Percentiles rank a stretch among this genome's conserved stretches.
These are phyloP conservation scores for Geotrichum klebahnii DNA, from an alignment of 1,139 yeast genomes.

Conservation along the genomic window DNA sequence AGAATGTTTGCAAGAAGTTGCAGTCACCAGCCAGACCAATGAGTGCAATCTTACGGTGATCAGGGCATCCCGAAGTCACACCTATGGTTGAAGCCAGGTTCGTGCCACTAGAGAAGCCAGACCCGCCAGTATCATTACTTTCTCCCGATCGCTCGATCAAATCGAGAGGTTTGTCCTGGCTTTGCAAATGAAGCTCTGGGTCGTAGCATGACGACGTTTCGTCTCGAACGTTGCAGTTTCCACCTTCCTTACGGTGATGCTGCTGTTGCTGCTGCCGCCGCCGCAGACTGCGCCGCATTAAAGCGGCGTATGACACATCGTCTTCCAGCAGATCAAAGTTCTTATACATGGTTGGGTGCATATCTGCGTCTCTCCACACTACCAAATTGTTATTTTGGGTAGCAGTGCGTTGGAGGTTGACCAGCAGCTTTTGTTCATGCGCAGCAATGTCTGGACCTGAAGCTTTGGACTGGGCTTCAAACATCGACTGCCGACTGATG, in stretches of 20 bases:
- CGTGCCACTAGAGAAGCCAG: slow-evolving; percentile 34
- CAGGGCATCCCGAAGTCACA: slow-evolving; percentile 39
- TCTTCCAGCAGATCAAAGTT: slow-evolving; percentile 16
- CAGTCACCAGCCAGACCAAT: slow-evolving; percentile 43
- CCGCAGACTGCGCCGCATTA: slow-evolving; percentile 19
- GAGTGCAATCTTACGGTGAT: slow-evolving; percentile 35
- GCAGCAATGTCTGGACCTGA: slow-evolving; percentile 21
- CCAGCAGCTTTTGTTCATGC: slow-evolving; percentile 25
- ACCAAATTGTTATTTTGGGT: slow-evolving; percentile 26
- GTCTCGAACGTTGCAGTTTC: neutral
- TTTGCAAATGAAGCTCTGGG: neutral
- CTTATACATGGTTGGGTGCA: slow-evolving; percentile 22
- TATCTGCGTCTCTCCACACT: slow-evolving; percentile 38
- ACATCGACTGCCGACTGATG: slow-evolving; percentile 24
- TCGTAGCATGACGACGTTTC: slow-evolving; percentile 1
- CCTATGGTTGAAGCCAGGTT: slow-evolving; percentile 36
- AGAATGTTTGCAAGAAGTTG: slow-evolving; percentile 36
- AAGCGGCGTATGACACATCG: neutral
- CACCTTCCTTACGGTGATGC: slow-evolving; percentile 13
- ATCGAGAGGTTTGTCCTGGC: no score
- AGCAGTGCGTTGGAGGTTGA: slow-evolving; percentile 6
- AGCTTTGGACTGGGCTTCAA: slow-evolving; percentile 19
- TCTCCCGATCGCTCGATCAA: slow-evolving; percentile 17
- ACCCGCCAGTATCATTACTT: slow-evolving; percentile 29
- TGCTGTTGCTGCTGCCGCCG: no score